phyloP scores from a whole-genome alignment of 305 asterid species.

The Solanum hybrid region DNA sequence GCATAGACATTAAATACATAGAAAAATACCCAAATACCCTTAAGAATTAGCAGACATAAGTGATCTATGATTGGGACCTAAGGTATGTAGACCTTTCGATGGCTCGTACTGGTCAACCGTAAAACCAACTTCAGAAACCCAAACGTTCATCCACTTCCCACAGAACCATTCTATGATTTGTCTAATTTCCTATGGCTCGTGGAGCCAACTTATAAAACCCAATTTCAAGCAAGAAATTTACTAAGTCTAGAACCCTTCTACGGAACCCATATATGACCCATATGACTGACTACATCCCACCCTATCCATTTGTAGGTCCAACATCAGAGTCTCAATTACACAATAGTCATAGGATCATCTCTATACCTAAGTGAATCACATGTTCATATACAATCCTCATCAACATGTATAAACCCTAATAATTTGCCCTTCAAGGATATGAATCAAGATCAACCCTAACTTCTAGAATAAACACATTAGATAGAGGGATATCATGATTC shows the following conservation, averaged over 20 bases:
- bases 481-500: too few relatives aligned
- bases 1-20: not conserved
- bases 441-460: too few relatives aligned
- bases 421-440: too few relatives aligned
- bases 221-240: not conserved
- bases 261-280: not conserved
- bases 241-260: not conserved
- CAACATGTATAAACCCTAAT: too few relatives aligned
- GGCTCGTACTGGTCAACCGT: not conserved
- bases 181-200: not conserved
- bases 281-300: not conserved
- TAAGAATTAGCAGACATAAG: too few relatives aligned
- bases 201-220: not conserved
- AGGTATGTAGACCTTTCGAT: not conserved
- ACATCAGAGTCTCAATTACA: too few relatives aligned
- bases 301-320: not conserved
- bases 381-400: too few relatives aligned
- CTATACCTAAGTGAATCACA: too few relatives aligned
- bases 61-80: not conserved
- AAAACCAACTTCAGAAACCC: not conserved
- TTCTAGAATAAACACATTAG: too few relatives aligned
- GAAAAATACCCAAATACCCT: not conserved
- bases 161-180: not conserved
- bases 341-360: too few relatives aligned
- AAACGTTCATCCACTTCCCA: not conserved